Base-by-base conservation (phyloP, 768 basidiomycete genomes). In the Baorangia bicolor region DNA sequence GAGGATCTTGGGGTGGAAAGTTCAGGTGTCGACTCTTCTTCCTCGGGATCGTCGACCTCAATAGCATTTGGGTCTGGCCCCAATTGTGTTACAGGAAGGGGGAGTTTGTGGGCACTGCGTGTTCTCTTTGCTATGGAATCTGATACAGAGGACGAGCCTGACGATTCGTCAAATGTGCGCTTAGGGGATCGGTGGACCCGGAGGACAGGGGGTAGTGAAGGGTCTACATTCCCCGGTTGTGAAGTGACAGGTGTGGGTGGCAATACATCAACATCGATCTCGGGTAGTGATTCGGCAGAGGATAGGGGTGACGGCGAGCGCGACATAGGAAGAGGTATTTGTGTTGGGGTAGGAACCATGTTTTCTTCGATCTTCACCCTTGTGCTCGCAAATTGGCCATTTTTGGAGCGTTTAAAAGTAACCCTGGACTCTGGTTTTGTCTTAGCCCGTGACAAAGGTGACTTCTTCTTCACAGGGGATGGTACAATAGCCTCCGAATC, bases 111-210 rank as follows among this genome's bases (percentile, higher is more conserved):
- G 21, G 66, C 54, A 49, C 63, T 67, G 41, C 73, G 62, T 41
- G 73, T 73, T 53, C 74, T 63, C 64, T 76, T 77, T 13, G 70
- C 74, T 51, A 65, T 57, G 41, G 64, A 64, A 56, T 72, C 74
- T 23, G 71, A 73, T 18, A 64, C 8, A 54, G 69, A 71, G 8
- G 78, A 78, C 16, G 77, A 74, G 21, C 75, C 76, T 0, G 79
- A 80, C 0, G 79, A 79, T 59, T 85, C 84, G 53, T 84, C 84
- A 51, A 85, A 82, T 0, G 82, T 78, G 30, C 83, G 81, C 64
- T 85, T 84, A 21, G 83, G 84, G 23, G 81, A 81, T 27, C 78
- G 75, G 43, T 77, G 74, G 37, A 73, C 61, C 40, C 77, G 77
- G 31, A 74, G 62, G 42, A 58, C 30, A 33, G 64, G 27, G 12